phyloP scores from a whole-genome alignment of 2,329 filamentous ascomycete species.

The Microsporum canis region DNA sequence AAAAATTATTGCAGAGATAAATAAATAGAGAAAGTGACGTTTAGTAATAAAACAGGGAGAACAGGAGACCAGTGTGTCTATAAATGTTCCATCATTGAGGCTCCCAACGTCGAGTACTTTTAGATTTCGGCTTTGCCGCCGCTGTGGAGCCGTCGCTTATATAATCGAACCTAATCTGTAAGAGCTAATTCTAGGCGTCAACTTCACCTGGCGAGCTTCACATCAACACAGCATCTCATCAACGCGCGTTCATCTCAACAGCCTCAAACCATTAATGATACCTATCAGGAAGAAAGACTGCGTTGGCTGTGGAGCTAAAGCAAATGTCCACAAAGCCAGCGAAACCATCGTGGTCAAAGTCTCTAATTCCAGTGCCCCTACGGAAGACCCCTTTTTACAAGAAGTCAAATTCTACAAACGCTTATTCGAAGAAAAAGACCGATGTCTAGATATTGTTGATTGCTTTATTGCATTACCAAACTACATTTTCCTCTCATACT shows the following conservation, averaged over 20 bases:
- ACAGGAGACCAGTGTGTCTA: too few species aligned
- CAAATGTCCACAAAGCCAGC: conserved; percentile 5
- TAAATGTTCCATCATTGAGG: too few species aligned
- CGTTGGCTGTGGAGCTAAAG: neutral
- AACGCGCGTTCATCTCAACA: neutral
- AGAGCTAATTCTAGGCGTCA: neutral
- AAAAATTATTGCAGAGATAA: neutral
- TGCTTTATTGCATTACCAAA: conserved; percentile 13
- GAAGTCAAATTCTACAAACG: conserved; percentile 14
- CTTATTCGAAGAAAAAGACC: conserved; percentile 9
- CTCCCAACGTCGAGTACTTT: too few species aligned
- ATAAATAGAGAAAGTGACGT: too few species aligned
- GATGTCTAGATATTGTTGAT: conserved; percentile 14
- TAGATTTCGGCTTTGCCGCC: too few species aligned
- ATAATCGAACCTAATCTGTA: neutral
- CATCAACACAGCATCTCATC: neutral
- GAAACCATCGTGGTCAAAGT: conserved; percentile 16
- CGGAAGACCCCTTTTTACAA: conserved; percentile 3
- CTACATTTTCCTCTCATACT: conserved; percentile 14
- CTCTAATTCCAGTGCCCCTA: conserved; percentile 7
- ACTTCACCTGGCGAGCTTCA: neutral
- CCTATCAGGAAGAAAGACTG: neutral
- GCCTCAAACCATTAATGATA: neutral
- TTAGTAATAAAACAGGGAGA: too few species aligned
- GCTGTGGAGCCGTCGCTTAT: neutral